phyloP scores from a whole-genome alignment of 139 green algal species.

The Closterium sp. region DNA sequence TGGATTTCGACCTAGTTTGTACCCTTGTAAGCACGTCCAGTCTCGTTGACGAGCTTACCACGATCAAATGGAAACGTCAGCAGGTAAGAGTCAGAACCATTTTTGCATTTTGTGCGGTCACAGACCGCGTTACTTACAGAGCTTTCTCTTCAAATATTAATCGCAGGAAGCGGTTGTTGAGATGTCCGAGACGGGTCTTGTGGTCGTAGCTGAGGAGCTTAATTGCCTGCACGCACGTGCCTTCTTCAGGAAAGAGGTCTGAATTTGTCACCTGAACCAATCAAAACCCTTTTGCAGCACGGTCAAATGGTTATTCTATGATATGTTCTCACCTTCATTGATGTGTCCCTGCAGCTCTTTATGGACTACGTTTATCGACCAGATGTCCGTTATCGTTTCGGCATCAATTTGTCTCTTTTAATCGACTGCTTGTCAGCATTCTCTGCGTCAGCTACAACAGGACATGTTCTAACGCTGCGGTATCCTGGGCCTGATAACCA shows the following conservation, averaged over 20 bases:
- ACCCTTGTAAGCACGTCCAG: conserved; percentile 10
- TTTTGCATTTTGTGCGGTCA: not conserved
- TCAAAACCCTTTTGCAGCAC: not conserved
- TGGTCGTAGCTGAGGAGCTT: conserved; percentile 42
- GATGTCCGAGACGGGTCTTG: conserved; percentile 43
- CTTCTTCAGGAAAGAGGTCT: conserved; percentile 49
- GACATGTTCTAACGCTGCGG: conserved; percentile 7
- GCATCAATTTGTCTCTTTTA: conserved; percentile 27
- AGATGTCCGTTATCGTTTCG: conserved; percentile 21
- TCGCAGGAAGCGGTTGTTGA: conserved; percentile 44
- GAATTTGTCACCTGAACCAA: not conserved
- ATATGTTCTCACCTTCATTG: not conserved
- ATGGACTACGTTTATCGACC: conserved; percentile 32
- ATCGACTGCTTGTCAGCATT: conserved; percentile 42
- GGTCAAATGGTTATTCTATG: not conserved
- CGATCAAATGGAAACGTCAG: conserved; percentile 41
- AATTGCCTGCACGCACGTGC: conserved; percentile 43
- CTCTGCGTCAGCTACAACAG: not conserved
- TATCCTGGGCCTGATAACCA: conserved; percentile 46
- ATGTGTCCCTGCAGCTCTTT: conserved; percentile 22
- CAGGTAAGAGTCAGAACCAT: conserved; percentile 8
- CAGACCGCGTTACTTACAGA: too few species aligned
- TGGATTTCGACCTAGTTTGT: conserved; percentile 24
- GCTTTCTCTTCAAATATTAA: not conserved
- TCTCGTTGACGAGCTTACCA: conserved; percentile 23